phyloP scores from a whole-genome alignment of 441 rosid species.

The Aleurites moluccanus region DNA sequence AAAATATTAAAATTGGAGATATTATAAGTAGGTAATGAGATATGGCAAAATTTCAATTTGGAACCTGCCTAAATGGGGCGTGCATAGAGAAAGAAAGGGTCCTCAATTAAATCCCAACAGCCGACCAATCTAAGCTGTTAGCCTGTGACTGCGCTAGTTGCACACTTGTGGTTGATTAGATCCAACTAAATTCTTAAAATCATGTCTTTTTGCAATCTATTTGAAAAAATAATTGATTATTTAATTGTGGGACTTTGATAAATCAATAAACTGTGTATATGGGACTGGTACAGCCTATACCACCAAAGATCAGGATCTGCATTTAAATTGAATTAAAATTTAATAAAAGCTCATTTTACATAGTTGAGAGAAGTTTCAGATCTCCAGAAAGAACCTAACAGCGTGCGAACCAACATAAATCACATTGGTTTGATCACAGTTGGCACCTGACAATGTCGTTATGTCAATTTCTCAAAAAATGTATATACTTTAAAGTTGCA shows the following conservation, averaged over 20 bases:
- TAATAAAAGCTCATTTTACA: background rate
- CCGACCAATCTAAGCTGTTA: constrained; percentile 10
- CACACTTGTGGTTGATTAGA: constrained; percentile 13
- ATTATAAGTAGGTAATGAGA: background rate
- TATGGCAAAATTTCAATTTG: background rate
- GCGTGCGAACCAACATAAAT: background rate
- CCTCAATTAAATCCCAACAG: background rate
- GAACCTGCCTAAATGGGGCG: background rate
- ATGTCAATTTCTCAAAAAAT: too few species aligned
- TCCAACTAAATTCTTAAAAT: background rate
- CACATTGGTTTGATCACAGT: too few species aligned
- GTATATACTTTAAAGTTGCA: too few species aligned
- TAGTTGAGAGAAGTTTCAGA: background rate
- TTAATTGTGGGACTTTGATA: background rate
- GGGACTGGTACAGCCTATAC: background rate
- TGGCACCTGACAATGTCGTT: too few species aligned
- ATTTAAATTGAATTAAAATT: too few species aligned
- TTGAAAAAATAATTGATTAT: background rate
- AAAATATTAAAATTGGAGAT: background rate
- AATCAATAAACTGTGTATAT: too few species aligned
- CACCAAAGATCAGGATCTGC: background rate
- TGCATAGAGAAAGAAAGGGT: background rate
- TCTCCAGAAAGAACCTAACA: background rate
- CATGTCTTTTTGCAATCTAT: background rate
- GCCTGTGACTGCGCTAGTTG: constrained; percentile 6